These are phyloP conservation scores for Populus tremula DNA, from an alignment of 345 rosid species.

Conservation along the genomic window DNA sequence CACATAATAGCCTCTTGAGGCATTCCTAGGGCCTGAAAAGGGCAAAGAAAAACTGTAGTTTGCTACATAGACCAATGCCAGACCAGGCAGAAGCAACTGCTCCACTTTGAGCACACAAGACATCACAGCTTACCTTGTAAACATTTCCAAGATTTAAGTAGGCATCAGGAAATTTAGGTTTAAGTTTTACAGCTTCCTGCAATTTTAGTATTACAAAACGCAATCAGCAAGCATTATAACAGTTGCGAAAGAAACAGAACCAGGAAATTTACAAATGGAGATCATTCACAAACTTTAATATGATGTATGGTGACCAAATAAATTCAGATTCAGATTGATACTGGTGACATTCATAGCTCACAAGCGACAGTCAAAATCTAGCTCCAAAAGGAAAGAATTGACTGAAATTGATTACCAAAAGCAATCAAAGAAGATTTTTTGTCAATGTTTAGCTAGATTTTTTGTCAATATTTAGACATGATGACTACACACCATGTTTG, in stretches of 20 bases:
- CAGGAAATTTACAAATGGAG: not conserved
- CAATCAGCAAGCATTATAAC: not conserved
- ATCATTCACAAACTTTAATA: not conserved
- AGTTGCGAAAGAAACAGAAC: not conserved
- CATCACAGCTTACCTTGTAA: conserved; percentile 73
- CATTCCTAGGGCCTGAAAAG: conserved; percentile 87
- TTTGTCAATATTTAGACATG: not conserved
- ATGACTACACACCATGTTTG: not conserved
- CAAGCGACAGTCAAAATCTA: not conserved
- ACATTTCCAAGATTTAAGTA: conserved; percentile 94
- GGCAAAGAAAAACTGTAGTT: conserved; percentile 40
- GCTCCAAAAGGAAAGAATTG: not conserved
- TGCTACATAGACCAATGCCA: conserved; percentile 28
- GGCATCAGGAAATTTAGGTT: conserved; percentile 91
- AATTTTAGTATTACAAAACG: conserved; percentile 12
- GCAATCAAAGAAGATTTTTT: not conserved
- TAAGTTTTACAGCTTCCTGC: conserved; percentile 95
- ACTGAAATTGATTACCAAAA: too few species aligned
- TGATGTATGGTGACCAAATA: not conserved
- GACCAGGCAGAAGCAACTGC: conserved; percentile 33
- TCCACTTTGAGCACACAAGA: conserved; percentile 25
- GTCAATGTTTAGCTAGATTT: not conserved
- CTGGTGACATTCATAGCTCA: not conserved
- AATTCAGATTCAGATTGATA: not conserved
- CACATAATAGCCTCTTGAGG: conserved; percentile 88